These are phyloP conservation scores for Excoecaria agallocha DNA, from an alignment of 345 rosid species.

Conservation along the genomic window DNA sequence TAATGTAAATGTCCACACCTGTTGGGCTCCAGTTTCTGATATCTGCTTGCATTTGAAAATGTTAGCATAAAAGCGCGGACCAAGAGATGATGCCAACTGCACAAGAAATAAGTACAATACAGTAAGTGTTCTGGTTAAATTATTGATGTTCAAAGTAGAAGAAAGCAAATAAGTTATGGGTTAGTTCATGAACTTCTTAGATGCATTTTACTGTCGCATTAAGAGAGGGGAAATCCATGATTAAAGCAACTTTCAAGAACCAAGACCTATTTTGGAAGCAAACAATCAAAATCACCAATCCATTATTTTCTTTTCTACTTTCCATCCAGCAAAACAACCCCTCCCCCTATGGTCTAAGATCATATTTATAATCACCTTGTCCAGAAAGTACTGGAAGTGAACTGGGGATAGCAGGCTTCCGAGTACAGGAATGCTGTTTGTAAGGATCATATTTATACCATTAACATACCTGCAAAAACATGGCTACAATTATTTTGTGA, in stretches of 20 bases:
- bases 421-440: conserved; percentile 56
- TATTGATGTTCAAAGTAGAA: neutral
- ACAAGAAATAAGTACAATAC: conserved; percentile 16
- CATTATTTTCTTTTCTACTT: neutral
- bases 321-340: neutral
- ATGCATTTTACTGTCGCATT: neutral
- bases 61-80: conserved; percentile 89
- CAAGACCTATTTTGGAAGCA: conserved; percentile 1
- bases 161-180: neutral
- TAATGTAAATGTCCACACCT: conserved; percentile 37
- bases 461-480: conserved; percentile 66
- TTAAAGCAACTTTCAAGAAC: neutral
- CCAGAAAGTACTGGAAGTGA: conserved; percentile 76
- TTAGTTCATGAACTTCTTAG: neutral
- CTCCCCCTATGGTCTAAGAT: neutral
- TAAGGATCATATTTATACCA: conserved; percentile 56
- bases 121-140: no score
- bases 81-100: conserved; percentile 98
- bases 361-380: conserved; percentile 46
- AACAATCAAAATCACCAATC: neutral
- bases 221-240: neutral
- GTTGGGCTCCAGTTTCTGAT: conserved; percentile 99
- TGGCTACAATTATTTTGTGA: conserved; percentile 17
- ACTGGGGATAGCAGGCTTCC: conserved; percentile 68
- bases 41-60: conserved; percentile 96